phyloP scores from a whole-genome alignment of 1,284 basidiomycete genomes.

The Rhodotorula sp. region DNA sequence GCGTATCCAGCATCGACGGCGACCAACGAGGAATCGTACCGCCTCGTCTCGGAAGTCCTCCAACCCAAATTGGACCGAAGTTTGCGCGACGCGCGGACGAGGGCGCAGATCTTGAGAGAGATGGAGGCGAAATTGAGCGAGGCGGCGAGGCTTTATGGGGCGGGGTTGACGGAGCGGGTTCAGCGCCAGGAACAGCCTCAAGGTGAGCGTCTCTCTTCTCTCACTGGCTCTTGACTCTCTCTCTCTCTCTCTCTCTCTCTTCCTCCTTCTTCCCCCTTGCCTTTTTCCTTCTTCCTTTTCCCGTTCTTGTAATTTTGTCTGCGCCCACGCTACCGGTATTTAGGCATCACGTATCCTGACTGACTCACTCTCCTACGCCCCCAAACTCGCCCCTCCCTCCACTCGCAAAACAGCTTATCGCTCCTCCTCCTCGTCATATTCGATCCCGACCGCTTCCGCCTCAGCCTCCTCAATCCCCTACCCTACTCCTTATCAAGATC shows the following conservation, averaged over 20 bases:
- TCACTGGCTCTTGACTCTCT: neutral
- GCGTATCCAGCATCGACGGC: neutral
- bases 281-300: too few relatives aligned
- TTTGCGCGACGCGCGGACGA: constrained; percentile 21
- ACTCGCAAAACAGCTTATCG: too few relatives aligned
- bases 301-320: neutral
- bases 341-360: too few relatives aligned
- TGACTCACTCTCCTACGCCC: too few relatives aligned
- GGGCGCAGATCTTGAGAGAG: constrained; percentile 35
- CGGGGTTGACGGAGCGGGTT: constrained; percentile 32
- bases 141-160: constrained; percentile 42
- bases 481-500: neutral
- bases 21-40: neutral
- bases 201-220: neutral
- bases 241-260: neutral
- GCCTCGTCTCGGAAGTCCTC: neutral
- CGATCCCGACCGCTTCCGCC: neutral
- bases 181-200: neutral
- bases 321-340: neutral
- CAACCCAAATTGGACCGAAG: neutral
- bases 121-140: constrained; percentile 42
- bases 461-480: neutral
- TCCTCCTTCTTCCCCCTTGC: too few relatives aligned
- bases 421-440: neutral
- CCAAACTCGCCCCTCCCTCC: too few relatives aligned